phyloP scores from a whole-genome alignment of 2,329 filamentous ascomycete species.

The Drechslerella stenobrocha region DNA sequence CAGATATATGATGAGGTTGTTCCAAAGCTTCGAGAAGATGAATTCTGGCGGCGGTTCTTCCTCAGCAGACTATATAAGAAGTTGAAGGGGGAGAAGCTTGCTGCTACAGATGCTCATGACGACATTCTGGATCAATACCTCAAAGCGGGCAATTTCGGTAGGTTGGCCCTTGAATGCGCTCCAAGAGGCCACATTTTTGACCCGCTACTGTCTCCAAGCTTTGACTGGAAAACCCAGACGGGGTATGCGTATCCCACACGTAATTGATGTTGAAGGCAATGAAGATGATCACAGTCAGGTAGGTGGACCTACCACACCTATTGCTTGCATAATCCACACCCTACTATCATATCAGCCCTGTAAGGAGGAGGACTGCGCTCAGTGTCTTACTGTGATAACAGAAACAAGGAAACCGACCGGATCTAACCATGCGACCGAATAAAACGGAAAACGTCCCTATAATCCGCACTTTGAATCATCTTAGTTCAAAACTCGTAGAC shows the following conservation, averaged over 20 bases:
- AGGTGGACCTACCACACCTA: not conserved
- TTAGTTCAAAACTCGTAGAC: slow-evolving; percentile 91
- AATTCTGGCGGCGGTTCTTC: slow-evolving; percentile 96
- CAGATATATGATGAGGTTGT: slow-evolving; percentile 92
- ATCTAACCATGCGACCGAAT: slow-evolving; percentile 82
- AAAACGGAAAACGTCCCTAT: slow-evolving; percentile 79
- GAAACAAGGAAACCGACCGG: slow-evolving; percentile 78
- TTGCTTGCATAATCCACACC: not conserved
- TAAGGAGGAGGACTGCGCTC: too few species aligned
- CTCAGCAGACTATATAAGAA: slow-evolving; percentile 87
- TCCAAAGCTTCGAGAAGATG: slow-evolving; percentile 73
- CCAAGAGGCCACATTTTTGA: not conserved
- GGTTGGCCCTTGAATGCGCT: slow-evolving; percentile 51
- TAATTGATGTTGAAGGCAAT: slow-evolving; percentile 90
- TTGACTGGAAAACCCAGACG: slow-evolving; percentile 60
- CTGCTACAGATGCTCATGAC: slow-evolving; percentile 75
- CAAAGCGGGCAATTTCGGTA: slow-evolving; percentile 67
- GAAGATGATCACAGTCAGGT: slow-evolving; percentile 80
- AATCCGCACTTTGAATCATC: slow-evolving; percentile 80
- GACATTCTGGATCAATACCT: slow-evolving; percentile 84
- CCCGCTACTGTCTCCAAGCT: slow-evolving; percentile 10
- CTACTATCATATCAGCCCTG: too few species aligned
- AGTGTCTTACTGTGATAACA: slow-evolving; percentile 60
- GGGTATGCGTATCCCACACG: slow-evolving; percentile 75
- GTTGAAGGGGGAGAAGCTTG: slow-evolving; percentile 83